Evolutionary conservation across 1,284 basidiomycete genomes (phyloP), one percentile per base, ranked within the genome.

Genomic region (Inonotus hispidus): DNA sequence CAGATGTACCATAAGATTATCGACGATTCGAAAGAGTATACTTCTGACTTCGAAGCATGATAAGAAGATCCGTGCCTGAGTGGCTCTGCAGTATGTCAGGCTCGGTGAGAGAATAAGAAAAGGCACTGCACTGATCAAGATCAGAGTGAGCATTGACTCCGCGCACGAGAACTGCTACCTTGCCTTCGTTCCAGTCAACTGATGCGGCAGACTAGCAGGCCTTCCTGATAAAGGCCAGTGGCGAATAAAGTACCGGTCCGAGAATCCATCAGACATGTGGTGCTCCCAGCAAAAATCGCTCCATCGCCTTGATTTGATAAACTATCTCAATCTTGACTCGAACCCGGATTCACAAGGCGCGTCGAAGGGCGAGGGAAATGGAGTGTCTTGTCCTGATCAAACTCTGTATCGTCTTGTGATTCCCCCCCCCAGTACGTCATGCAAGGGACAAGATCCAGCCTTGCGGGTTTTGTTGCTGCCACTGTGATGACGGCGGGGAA

Each of bases 281-380:
- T 73, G 13, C 82, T 82, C 2, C 78, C 72, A 14, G 76, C 75
- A 65, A 83, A 85, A 6, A 76, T 77, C 0, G 75, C 72, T 2
- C 85, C 85, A 27, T 59, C 59, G 4, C 62, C 35, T 72, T 86
- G 85, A 71, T 85, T 72, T 86, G 85, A 71, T 85, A 87, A 21
- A 88, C 62, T 0, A 86, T 87, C 66, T 77, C 73, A 29, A 86
- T 61, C 37, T 75, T 74, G 74, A 1, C 71, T 73, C 11, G 66
- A 61, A n/a, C 72, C 67, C 6, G 71, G 68, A 2, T 73, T 68
- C 1, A 78, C 75, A 57, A 79, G 78, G 46, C 68, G 68, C 55
- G 69, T 74, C 46, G 75, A 76, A 1, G 83, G 75, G 46, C 46
- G 75, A 76, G 1, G 83, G 75, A 46, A 79, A 68, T 0, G 82